Evolutionary conservation across 306 rosid species (phyloP).

Genomic region (Lathyrus sativus): DNA sequence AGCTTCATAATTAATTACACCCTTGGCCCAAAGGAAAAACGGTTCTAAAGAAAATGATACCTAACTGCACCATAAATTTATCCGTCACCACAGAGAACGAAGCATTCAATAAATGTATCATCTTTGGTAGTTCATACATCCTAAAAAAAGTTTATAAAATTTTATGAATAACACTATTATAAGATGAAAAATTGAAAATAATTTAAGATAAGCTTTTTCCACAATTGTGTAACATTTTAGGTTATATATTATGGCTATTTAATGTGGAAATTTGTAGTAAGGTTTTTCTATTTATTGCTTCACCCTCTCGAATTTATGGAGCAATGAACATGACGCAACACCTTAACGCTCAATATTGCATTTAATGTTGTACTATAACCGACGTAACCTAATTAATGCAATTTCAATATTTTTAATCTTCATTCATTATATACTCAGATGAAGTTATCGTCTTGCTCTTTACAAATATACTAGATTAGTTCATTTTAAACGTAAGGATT

Average conservation of each 20-base stretch:
- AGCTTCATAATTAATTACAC: conserved; percentile 7
- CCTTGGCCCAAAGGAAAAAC: conserved; percentile 10
- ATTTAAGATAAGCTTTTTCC: conserved; percentile 16
- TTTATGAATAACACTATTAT: conserved; percentile 22
- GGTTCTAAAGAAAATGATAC: conserved; percentile 8
- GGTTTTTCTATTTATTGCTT: conserved; percentile 32
- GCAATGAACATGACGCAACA: conserved; percentile 38
- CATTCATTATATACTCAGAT: conserved; percentile 31
- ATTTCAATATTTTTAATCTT: conserved; percentile 39
- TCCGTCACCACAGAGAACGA: conserved; percentile 32
- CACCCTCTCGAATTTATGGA: conserved; percentile 40
- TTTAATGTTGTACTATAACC: conserved; percentile 40
- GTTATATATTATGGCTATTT: conserved; percentile 24
- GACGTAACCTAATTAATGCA: conserved; percentile 45
- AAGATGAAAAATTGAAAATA: not conserved
- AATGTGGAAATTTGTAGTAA: conserved; percentile 21
- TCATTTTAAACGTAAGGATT: conserved; percentile 21
- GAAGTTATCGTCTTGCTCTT: conserved; percentile 9
- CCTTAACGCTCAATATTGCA: conserved; percentile 36
- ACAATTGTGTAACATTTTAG: conserved; percentile 26
- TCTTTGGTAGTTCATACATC: conserved; percentile 39
- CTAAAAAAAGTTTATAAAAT: conserved; percentile 21
- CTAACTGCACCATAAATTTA: conserved; percentile 25
- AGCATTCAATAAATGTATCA: conserved; percentile 44
- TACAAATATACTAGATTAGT: conserved; percentile 1